These are phyloP conservation scores for Russula sp. DNA, from an alignment of 768 basidiomycete species.

Conservation along the genomic window DNA sequence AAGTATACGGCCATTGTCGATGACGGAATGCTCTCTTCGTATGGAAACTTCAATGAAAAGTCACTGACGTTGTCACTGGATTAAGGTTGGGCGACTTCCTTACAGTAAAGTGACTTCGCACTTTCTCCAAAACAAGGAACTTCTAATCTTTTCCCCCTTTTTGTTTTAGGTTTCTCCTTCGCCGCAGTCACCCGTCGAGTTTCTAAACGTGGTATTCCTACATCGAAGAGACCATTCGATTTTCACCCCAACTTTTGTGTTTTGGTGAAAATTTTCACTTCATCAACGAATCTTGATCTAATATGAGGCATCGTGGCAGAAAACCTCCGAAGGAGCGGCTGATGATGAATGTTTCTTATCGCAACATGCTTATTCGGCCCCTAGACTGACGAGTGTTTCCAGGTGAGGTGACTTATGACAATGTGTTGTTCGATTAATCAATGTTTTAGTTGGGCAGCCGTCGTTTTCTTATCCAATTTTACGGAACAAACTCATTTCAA, in stretches of 20 bases:
- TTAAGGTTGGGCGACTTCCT: neutral
- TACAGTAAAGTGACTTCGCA: too few relatives aligned
- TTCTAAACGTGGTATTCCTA: neutral
- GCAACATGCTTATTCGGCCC: neutral
- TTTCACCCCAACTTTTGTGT: neutral
- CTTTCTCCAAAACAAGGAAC: neutral
- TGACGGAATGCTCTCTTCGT: conserved; percentile 1
- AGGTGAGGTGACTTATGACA: neutral
- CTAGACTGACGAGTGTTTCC: neutral
- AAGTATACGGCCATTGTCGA: neutral
- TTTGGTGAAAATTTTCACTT: neutral
- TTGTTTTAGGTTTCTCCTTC: neutral
- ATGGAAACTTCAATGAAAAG: neutral
- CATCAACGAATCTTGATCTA: neutral
- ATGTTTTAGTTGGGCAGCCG: neutral
- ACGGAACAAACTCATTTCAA: neutral
- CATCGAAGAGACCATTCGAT: neutral
- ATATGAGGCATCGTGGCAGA: too few relatives aligned
- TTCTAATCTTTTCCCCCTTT: neutral
- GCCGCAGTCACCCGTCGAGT: neutral
- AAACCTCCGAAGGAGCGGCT: neutral
- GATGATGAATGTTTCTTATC: neutral
- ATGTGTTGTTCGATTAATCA: neutral
- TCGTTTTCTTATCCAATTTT: neutral
- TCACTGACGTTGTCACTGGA: neutral